These are phyloP conservation scores for Candida broadrunensis DNA, from an alignment of 805 yeast genomes.

Conservation along the genomic window DNA sequence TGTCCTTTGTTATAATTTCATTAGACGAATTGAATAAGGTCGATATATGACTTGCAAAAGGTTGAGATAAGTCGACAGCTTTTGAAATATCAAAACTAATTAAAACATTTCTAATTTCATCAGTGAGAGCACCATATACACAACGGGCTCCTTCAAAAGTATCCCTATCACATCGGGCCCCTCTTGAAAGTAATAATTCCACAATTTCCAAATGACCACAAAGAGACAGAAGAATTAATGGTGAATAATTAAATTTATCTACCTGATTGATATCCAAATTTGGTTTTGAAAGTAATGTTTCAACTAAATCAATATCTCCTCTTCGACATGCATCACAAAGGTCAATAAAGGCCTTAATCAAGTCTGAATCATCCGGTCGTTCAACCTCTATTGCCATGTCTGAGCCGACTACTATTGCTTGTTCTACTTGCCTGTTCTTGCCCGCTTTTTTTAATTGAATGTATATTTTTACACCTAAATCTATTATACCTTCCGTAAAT, in stretches of 20 bases:
- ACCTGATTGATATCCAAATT: constrained; percentile 43
- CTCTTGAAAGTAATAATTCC: constrained; percentile 53
- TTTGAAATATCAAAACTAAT: constrained; percentile 64
- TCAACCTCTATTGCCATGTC: no score
- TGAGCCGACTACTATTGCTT: background rate
- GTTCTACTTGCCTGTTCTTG: background rate
- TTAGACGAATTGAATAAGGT: constrained; percentile 32
- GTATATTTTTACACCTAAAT: background rate
- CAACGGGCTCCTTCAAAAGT: constrained; percentile 78
- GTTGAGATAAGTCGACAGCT: constrained; percentile 63
- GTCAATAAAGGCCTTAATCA: constrained; percentile 33
- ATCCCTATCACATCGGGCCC: constrained; percentile 77
- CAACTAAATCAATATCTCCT: constrained; percentile 68
- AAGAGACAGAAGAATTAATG: constrained; percentile 66
- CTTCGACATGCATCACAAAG: constrained; percentile 64
- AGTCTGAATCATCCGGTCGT: constrained; percentile 3
- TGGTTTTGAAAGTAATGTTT: constrained; percentile 47
- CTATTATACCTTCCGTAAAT: no score
- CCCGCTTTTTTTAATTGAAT: background rate
- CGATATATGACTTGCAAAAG: constrained; percentile 70
- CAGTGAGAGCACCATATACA: constrained; percentile 74
- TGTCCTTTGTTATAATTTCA: constrained; percentile 29
- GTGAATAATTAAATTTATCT: constrained; percentile 75
- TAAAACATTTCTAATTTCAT: constrained; percentile 56
- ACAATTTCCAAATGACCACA: constrained; percentile 75